Conservation (phyloP, 345 rosid genomes). For the Arabidopsis thaliana region DNA sequence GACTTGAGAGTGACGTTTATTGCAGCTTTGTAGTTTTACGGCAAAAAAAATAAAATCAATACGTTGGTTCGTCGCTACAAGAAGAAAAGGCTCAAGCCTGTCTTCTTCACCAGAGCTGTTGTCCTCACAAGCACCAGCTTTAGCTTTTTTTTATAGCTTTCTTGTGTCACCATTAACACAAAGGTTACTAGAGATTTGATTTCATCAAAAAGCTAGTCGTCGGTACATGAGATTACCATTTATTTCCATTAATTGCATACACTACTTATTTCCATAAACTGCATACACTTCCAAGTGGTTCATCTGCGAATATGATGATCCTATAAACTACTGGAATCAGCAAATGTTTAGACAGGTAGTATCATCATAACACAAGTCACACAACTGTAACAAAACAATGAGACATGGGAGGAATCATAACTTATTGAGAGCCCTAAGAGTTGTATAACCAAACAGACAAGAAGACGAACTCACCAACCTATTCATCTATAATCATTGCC, state of each 20-base stretch:
- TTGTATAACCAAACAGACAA: slow-evolving; percentile 12
- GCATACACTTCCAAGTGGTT: slow-evolving; percentile 1
- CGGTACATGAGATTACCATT: slow-evolving; percentile 5
- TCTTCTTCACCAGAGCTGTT: slow-evolving; percentile 38
- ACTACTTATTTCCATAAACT: slow-evolving; percentile 3
- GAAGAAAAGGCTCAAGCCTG: slow-evolving; percentile 21
- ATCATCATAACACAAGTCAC: background rate
- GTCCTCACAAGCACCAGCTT: slow-evolving; percentile 28
- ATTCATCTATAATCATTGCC: slow-evolving; percentile 40
- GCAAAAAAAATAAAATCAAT: background rate
- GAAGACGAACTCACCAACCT: slow-evolving; percentile 38
- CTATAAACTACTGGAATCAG: too few species aligned
- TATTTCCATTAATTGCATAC: slow-evolving; percentile 3
- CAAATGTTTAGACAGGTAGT: background rate
- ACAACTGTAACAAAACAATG: background rate
- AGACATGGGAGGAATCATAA: background rate
- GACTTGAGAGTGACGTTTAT: slow-evolving; percentile 41
- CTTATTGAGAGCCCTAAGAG: slow-evolving; percentile 8
- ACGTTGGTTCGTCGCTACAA: slow-evolving; percentile 35
- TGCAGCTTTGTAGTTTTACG: slow-evolving; percentile 35
- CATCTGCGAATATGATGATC: background rate
- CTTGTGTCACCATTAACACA: slow-evolving; percentile 35
- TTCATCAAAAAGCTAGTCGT: slow-evolving; percentile 25
- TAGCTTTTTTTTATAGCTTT: slow-evolving; percentile 20
- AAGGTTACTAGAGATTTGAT: slow-evolving; percentile 11